Base-by-base conservation (phyloP, 2,329 filamentous ascomycete species). In the Penicillium sp. region DNA sequence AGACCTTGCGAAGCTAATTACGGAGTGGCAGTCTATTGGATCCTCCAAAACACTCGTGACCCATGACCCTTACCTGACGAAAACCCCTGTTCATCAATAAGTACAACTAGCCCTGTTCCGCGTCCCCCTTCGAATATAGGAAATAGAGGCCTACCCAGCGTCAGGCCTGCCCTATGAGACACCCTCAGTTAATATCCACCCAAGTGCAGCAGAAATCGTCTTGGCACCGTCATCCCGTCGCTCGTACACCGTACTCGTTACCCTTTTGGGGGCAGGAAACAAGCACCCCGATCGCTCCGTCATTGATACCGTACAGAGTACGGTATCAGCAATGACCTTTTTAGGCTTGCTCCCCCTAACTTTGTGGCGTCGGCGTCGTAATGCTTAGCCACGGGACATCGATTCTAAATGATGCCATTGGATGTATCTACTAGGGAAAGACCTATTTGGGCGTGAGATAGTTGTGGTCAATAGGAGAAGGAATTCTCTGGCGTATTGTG, bases 191-290 rank as follows among this genome's bases (percentile, higher is more conserved):
- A 33, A 40, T n/a, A 35, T 14, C 51, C 51, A 53, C 51, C 10
- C 3, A 5, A 22, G n/a, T 16, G 48, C 48, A 53, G 35, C 51
- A 53, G 6, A 10, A 53, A n/a, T 11, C 35, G 26, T 46, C 48
- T 58, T 58, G 55, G 55, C 55, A 52, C n/a, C 33, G 33, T 35
- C 25, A 38, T 40, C 13, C 35, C 51, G 51, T 22, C 14, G 7
- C 19, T 52, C 45, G 46, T 49, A 33, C n/a, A 49, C 30, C 55
- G 48, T 52, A 58, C 38, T 26, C 8, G 16, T 52, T 43, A 37
- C 55, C 48, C 7, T 19, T 57, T 45, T 28, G 46, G 46, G 55
- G 38, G 48, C 19, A 28, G 35, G 42, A 48, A 28, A n/a, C 10
- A 25, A 13, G n/a, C 48, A 26, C 55, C 48, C 26, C 8, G 46